These are phyloP conservation scores for Monsonia emarginata DNA, from an alignment of 441 rosid species.

Conservation along the genomic window DNA sequence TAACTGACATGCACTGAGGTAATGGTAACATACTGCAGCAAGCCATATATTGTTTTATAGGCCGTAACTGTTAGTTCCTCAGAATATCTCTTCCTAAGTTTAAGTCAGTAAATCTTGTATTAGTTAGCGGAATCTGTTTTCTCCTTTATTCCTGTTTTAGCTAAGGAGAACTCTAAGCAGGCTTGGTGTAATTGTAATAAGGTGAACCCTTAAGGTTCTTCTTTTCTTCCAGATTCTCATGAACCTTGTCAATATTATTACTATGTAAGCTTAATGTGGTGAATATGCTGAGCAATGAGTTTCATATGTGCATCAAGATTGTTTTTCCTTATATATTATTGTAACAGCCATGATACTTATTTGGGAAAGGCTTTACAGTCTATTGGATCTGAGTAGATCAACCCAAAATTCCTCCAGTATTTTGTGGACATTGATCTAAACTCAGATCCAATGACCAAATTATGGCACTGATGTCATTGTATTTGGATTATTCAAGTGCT, in stretches of 20 bases:
- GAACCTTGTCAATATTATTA: neutral
- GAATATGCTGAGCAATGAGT: neutral
- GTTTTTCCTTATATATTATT: too few species aligned
- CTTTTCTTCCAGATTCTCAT: neutral
- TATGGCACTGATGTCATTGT: too few species aligned
- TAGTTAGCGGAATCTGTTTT: conserved; percentile 17
- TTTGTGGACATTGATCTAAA: too few species aligned
- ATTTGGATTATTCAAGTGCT: neutral
- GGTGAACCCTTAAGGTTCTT: conserved; percentile 4
- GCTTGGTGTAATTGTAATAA: conserved; percentile 7
- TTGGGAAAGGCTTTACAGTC: too few species aligned
- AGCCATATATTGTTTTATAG: neutral
- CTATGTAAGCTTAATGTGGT: neutral
- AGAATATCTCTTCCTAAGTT: conserved; percentile 3
- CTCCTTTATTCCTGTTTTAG: neutral
- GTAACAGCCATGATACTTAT: too few species aligned
- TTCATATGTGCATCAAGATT: too few species aligned
- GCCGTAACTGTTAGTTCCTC: conserved; percentile 9
- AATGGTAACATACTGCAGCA: conserved; percentile 6
- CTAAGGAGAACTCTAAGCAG: neutral
- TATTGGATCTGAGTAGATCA: too few species aligned
- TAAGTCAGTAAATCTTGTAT: conserved; percentile 6
- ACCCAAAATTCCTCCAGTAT: too few species aligned
- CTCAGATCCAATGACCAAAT: too few species aligned
- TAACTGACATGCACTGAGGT: conserved; percentile 27